Percentiles rank a stretch among this genome's conserved stretches.
Evolutionary conservation across 2,329 filamentous ascomycete genomes (phyloP).

Genomic region (Paecilomyces formosus): DNA sequence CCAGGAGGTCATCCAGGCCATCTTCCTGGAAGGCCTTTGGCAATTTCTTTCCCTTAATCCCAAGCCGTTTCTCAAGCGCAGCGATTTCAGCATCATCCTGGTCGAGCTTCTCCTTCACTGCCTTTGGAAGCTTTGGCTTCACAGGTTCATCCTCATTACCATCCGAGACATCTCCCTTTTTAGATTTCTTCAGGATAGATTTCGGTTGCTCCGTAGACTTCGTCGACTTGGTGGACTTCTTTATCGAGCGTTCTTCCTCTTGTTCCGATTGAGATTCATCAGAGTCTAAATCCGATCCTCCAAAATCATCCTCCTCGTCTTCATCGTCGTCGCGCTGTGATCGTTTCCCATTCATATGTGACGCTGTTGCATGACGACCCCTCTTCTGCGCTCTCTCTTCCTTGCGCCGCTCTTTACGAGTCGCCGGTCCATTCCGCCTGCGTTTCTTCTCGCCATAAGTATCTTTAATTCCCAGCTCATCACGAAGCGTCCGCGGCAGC

Average conservation of each 20-base stretch:
- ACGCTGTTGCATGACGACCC: constrained; percentile 25
- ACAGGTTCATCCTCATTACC: constrained; percentile 15
- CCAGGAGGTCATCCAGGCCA: constrained; percentile 71
- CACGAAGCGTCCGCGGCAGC: constrained; percentile 30
- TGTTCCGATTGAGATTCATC: constrained; percentile 13
- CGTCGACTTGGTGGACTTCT: constrained; percentile 11
- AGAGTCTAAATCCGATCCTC: constrained; percentile 7
- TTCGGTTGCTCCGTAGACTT: constrained; percentile 19
- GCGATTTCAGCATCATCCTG: constrained; percentile 86
- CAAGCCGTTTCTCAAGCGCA: constrained; percentile 77
- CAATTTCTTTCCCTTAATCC: constrained; percentile 68
- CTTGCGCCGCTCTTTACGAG: constrained; percentile 61
- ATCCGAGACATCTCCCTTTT: constrained; percentile 23
- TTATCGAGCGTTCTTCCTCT: constrained; percentile 11
- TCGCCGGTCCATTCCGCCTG: constrained; percentile 19
- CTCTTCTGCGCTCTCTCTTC: constrained; percentile 58
- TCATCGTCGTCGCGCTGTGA: constrained; percentile 8
- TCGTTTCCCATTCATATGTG: constrained; percentile 10
- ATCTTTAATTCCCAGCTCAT: constrained; percentile 34
- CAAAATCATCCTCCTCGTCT: constrained; percentile 14
- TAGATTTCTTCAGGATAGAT: constrained; percentile 29
- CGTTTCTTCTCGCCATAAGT: constrained; percentile 25
- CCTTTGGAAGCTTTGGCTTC: constrained; percentile 21
- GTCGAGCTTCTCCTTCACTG: constrained; percentile 57
- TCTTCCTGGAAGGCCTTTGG: constrained; percentile 72